Base-by-base conservation (phyloP, 805 yeast species). In the Schizosaccharomyces lindneri region DNA sequence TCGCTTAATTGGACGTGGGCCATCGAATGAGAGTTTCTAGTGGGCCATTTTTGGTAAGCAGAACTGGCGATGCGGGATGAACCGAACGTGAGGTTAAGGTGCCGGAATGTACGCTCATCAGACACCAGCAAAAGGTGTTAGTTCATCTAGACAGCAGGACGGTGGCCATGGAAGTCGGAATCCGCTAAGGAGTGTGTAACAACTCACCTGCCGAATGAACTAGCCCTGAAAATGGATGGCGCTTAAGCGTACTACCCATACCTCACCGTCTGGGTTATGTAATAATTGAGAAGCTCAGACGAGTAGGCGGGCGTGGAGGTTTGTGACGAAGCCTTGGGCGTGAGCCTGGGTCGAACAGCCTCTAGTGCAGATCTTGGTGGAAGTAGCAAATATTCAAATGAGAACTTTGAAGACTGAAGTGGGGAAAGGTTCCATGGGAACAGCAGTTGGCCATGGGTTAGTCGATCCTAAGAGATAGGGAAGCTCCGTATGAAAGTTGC, bases 161-260 rank as follows among this genome's bases (percentile, higher is more conserved):
- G 79, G 78, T 76, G 73, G 79, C 79, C 75, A 69, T 71, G 70
- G 73, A 74, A 73, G 76, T 72, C 70, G 77, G 78, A 74, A 76
- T 75, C 57, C 57, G 57, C 57, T 55, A 55, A 55, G 79, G 79
- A 75, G 73, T 75, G 76, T 72, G 75, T 70, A 70, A 72, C 72
- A 71, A 75, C 78, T 75, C 79, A 76, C 79, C 79, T 77, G 77
- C 73, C 73, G 75, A 55, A 55, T 55, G 57, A 55, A 55, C 57
- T 55, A 55, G 57, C 57, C 74, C 74, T 72, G 74, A 71, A 72
- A 72, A 72, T 71, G 74, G 74, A 70, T 69, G 71, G 69, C 71
- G 70, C 71, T 69, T 70, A 71, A 71, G 73, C 73, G 73, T 71
- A 71, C 69, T 71, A 71, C 74, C 71, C 71, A 70, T 71, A 72